Percentiles rank a stretch among this genome's conserved stretches.
These are phyloP conservation scores for Saccharomyces jurei DNA, from an alignment of 805 yeast genomes.

Conservation along the genomic window DNA sequence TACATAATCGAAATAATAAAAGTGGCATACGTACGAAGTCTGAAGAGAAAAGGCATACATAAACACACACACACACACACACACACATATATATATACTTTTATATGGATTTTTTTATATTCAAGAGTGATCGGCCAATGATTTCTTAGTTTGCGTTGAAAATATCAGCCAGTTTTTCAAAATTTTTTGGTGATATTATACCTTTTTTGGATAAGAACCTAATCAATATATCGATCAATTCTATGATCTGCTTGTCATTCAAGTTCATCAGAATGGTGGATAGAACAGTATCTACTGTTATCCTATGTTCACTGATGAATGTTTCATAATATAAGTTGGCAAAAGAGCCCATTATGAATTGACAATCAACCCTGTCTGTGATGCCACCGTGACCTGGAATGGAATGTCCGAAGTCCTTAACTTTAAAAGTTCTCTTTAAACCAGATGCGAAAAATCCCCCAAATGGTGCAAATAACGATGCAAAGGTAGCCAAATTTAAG, in stretches of 20 bases:
- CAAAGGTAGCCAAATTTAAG: conserved; percentile 80
- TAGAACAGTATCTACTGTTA: conserved; percentile 65
- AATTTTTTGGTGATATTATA: conserved; percentile 31
- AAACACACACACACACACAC: no score
- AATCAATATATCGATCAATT: conserved; percentile 48
- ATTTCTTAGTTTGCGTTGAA: conserved; percentile 6
- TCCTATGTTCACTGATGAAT: conserved; percentile 65
- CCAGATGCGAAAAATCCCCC: conserved; percentile 98
- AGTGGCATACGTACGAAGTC: background rate
- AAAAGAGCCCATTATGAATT: conserved; percentile 94
- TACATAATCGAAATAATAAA: background rate
- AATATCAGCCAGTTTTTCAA: conserved; percentile 28
- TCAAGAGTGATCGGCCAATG: background rate
- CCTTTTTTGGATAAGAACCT: conserved; percentile 34
- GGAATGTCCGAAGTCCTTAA: conserved; percentile 95
- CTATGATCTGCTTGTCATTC: conserved; percentile 53
- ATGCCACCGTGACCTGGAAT: conserved; percentile 99
- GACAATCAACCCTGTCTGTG: conserved; percentile 96
- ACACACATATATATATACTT: background rate
- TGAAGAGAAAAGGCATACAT: background rate
- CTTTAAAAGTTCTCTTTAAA: conserved; percentile 90
- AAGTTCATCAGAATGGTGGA: conserved; percentile 70
- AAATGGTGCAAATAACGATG: conserved; percentile 94
- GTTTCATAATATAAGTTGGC: conserved; percentile 88
- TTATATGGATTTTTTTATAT: background rate